These are phyloP conservation scores for Cladosporium sp. DNA, from an alignment of 2,329 filamentous ascomycete species.

Conservation along the genomic window DNA sequence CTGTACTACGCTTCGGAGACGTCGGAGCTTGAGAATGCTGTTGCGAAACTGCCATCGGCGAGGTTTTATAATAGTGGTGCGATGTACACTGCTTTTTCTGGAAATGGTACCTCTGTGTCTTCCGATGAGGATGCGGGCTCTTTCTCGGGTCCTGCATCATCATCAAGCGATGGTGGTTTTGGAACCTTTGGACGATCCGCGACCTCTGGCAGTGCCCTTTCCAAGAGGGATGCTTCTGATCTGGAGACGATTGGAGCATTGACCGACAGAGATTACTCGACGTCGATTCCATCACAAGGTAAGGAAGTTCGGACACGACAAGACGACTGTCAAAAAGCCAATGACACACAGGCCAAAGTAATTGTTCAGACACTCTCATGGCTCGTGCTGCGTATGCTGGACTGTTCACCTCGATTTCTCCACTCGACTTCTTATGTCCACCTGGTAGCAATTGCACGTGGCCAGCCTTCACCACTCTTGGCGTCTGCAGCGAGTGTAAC, in stretches of 20 bases:
- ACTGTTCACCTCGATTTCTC: background rate
- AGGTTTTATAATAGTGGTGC: background rate
- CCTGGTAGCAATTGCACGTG: background rate
- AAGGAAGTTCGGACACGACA: background rate
- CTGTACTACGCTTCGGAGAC: background rate
- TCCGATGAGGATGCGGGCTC: too few species aligned
- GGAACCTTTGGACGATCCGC: background rate
- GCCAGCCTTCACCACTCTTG: background rate
- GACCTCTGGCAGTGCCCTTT: background rate
- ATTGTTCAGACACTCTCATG: constrained; percentile 1
- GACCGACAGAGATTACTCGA: background rate
- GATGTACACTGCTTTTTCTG: background rate
- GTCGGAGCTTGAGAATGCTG: background rate
- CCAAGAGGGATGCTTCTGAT: background rate
- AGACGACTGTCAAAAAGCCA: background rate
- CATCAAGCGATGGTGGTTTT: background rate
- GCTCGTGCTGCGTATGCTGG: background rate
- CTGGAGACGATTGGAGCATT: background rate
- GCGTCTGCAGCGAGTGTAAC: background rate
- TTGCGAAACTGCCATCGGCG: background rate
- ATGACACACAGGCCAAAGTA: background rate
- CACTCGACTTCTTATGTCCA: background rate
- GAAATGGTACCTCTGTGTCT: background rate
- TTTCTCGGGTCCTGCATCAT: background rate
- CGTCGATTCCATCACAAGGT: background rate